Evolutionary conservation across 768 basidiomycete species (phyloP).

Genomic region (Podaxis sp.): DNA sequence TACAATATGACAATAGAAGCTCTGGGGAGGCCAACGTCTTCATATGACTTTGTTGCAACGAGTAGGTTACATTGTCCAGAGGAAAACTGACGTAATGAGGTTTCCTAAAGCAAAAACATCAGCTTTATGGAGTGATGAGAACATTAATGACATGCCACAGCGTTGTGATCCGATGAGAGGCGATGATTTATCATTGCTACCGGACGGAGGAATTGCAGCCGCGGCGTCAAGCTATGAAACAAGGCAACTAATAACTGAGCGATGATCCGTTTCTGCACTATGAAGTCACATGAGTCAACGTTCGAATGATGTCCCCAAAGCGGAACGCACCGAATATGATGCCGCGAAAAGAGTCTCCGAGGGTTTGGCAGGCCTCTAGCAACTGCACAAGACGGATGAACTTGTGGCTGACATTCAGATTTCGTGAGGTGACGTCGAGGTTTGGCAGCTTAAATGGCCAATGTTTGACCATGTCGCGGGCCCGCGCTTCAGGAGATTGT

Average conservation of each 20-base stretch:
- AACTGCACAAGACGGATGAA: slow-evolving; percentile 59
- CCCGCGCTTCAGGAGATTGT: slow-evolving; percentile 21
- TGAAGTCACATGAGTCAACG: not conserved
- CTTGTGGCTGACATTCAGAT: slow-evolving; percentile 71
- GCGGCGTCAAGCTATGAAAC: slow-evolving; percentile 50
- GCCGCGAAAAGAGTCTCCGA: slow-evolving; percentile 61
- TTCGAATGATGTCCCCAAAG: not conserved
- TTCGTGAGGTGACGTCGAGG: slow-evolving; percentile 48
- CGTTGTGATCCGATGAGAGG: slow-evolving; percentile 25
- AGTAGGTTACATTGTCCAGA: slow-evolving; percentile 62
- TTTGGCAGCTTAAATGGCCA: slow-evolving; percentile 69
- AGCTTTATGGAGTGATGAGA: not conserved
- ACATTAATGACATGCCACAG: slow-evolving; percentile 26
- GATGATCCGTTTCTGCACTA: slow-evolving; percentile 53
- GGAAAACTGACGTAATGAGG: slow-evolving; percentile 48
- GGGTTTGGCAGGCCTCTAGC: slow-evolving; percentile 50
- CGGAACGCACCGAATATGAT: slow-evolving; percentile 56
- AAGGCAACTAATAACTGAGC: slow-evolving; percentile 62
- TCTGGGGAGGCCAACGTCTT: slow-evolving; percentile 60
- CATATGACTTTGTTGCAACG: slow-evolving; percentile 54
- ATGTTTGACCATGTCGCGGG: slow-evolving; percentile 48
- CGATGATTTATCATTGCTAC: slow-evolving; percentile 40
- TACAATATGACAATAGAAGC: slow-evolving; percentile 64
- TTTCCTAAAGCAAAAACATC: slow-evolving; percentile 32
- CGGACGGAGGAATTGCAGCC: slow-evolving; percentile 54